Percentiles rank a stretch among this genome's conserved stretches.
Conservation (phyloP, 1,284 basidiomycete genomes). For the Austroboletus novae-zelandiae region DNA sequence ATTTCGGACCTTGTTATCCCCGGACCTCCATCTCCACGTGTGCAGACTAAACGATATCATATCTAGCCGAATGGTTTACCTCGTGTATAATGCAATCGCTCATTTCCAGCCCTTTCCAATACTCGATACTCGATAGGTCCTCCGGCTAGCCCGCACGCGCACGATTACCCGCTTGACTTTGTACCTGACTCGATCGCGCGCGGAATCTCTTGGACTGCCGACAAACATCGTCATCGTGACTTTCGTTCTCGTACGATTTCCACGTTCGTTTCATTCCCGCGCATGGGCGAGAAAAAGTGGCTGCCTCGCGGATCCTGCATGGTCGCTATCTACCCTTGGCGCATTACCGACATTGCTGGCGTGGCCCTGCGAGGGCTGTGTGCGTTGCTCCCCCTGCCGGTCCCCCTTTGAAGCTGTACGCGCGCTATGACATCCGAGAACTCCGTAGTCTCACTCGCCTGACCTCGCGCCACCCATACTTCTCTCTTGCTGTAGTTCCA, state of each 20-base stretch:
- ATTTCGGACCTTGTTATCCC: constrained; percentile 22
- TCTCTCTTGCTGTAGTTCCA: neutral
- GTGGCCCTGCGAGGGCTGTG: constrained; percentile 17
- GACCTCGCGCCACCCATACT: too few species aligned
- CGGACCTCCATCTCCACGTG: constrained; percentile 17
- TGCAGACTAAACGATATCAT: constrained; percentile 14
- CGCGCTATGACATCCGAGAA: constrained; percentile 1
- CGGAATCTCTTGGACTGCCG: constrained; percentile 9
- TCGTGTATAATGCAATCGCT: constrained; percentile 6
- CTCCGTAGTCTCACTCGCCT: neutral
- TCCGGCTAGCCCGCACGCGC: constrained; percentile 1
- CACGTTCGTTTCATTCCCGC: constrained; percentile 33
- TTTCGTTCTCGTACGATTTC: neutral
- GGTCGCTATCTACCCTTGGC: constrained; percentile 19
- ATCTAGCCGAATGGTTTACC: constrained; percentile 24
- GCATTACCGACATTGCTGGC: constrained; percentile 18
- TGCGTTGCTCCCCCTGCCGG: constrained; percentile 4
- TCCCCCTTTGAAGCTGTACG: constrained; percentile 17
- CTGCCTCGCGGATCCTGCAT: constrained; percentile 31
- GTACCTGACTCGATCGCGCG: constrained; percentile 24
- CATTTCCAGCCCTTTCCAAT: constrained; percentile 5
- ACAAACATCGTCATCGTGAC: constrained; percentile 25
- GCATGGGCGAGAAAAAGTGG: constrained; percentile 7
- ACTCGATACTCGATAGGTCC: neutral
- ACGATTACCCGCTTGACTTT: constrained; percentile 13